phyloP scores from a whole-genome alignment of 345 rosid species.

The Linum tenue region DNA sequence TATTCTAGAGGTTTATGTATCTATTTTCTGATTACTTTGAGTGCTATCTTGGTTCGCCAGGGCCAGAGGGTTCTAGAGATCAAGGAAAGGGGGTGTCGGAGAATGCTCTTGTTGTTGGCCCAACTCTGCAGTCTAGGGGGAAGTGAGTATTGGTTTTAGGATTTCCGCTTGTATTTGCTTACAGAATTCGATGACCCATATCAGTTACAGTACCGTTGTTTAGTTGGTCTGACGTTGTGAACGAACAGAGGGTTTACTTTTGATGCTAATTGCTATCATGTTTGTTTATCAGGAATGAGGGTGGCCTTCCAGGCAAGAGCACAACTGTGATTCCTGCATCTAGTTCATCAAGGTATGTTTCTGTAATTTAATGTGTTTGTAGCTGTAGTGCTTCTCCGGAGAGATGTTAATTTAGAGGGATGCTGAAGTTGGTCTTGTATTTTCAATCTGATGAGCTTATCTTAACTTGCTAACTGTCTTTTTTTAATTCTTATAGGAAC shows the following conservation, averaged over 20 bases:
- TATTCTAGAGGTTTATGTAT: not conserved
- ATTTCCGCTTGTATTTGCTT: not conserved
- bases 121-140: constrained; percentile 57
- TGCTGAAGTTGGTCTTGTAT: not conserved
- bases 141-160: constrained; percentile 29
- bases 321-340: constrained; percentile 50
- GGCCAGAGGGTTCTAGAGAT: constrained; percentile 50
- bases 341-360: constrained; percentile 59
- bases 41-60: constrained; percentile 25
- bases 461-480: not conserved
- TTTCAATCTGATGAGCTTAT: not conserved
- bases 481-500: constrained; percentile 37
- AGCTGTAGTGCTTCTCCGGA: not conserved
- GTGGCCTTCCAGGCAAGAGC: constrained; percentile 50
- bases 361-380: not conserved
- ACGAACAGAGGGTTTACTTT: not conserved
- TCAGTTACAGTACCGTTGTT: not conserved
- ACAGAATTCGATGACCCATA: not conserved
- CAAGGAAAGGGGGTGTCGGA: constrained; percentile 41
- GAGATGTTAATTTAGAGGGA: not conserved
- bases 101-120: constrained; percentile 74
- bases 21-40: not conserved
- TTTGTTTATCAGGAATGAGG: constrained; percentile 38
- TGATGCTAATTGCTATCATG: constrained; percentile 12
- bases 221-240: not conserved